Conservation (phyloP, 2,329 filamentous ascomycete genomes). For the Pleurostoma richardsiae region DNA sequence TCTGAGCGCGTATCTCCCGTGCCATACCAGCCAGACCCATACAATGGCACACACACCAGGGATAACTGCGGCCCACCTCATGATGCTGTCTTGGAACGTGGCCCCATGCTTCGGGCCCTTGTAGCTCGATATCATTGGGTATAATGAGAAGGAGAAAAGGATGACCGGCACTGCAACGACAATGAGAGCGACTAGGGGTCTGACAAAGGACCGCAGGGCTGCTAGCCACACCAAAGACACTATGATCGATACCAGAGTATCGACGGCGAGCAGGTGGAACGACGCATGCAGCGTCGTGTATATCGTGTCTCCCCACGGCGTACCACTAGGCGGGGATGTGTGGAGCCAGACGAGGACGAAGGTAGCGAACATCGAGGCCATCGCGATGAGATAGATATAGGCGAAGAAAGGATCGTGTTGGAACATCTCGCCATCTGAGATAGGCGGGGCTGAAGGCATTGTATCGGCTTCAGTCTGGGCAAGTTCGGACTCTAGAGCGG, state of each 20-base stretch:
- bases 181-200: slow-evolving; percentile 75
- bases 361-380: slow-evolving; percentile 80
- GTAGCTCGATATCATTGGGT: slow-evolving; percentile 86
- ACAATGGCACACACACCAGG: slow-evolving; percentile 68
- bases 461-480: slow-evolving; percentile 29
- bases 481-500: slow-evolving; percentile 39
- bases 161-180: slow-evolving; percentile 81
- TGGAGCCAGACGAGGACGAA: slow-evolving; percentile 88
- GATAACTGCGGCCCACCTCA: slow-evolving; percentile 81
- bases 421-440: slow-evolving; percentile 63
- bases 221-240: slow-evolving; percentile 90
- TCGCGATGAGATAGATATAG: slow-evolving; percentile 78
- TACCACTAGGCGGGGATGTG: slow-evolving; percentile 67
- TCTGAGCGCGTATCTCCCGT: slow-evolving; percentile 72
- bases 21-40: slow-evolving; percentile 81
- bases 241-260: slow-evolving; percentile 84
- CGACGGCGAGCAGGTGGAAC: slow-evolving; percentile 82
- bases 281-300: slow-evolving; percentile 85
- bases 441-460: slow-evolving; percentile 39
- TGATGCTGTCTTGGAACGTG: slow-evolving; percentile 78
- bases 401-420: slow-evolving; percentile 89
- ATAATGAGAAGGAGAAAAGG: slow-evolving; percentile 83
- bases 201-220: slow-evolving; percentile 79
- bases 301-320: slow-evolving; percentile 83
- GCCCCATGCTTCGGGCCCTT: slow-evolving; percentile 69